A percentile compares a stretch with the other conserved stretches of the same genome.
Evolutionary conservation across 305 asterid species (phyloP).

Genomic region (Rubia tinctorum): DNA sequence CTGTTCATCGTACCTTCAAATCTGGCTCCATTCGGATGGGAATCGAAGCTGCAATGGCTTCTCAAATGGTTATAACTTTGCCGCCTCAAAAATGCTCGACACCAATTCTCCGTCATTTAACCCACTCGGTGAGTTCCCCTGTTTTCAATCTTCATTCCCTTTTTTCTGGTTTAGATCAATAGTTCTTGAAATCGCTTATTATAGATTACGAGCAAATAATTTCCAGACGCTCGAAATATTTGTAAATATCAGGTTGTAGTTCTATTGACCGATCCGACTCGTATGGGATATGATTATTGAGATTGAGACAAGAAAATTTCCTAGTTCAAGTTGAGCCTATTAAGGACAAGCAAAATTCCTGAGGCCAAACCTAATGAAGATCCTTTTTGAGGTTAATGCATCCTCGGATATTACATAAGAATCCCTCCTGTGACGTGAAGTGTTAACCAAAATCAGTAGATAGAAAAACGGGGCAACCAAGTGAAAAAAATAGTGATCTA

Average conservation of each 20-base stretch:
- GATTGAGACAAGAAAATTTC: not conserved
- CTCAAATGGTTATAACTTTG: conserved; percentile 13
- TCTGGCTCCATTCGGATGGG: conserved; percentile 5
- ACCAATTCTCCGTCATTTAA: conserved; percentile 7
- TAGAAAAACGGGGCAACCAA: not conserved
- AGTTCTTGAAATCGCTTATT: not conserved
- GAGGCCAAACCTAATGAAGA: not conserved
- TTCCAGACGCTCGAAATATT: not conserved
- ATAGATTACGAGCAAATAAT: not conserved
- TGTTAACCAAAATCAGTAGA: not conserved
- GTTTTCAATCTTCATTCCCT: not conserved
- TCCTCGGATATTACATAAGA: not conserved
- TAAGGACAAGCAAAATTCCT: not conserved
- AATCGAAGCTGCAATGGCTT: conserved; percentile 17
- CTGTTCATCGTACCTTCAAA: not conserved
- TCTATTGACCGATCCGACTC: not conserved
- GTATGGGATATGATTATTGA: too few relatives aligned
- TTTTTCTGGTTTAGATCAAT: not conserved
- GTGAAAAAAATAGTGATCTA: not conserved
- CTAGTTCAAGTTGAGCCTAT: not conserved
- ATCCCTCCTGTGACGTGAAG: not conserved
- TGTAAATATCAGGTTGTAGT: not conserved
- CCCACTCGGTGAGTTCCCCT: conserved; percentile 13
- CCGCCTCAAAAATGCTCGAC: conserved; percentile 13
- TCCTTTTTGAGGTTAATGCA: too few relatives aligned